phyloP scores from a whole-genome alignment of 78 protist genomes.

The Mastigamoeba balamuthi region DNA sequence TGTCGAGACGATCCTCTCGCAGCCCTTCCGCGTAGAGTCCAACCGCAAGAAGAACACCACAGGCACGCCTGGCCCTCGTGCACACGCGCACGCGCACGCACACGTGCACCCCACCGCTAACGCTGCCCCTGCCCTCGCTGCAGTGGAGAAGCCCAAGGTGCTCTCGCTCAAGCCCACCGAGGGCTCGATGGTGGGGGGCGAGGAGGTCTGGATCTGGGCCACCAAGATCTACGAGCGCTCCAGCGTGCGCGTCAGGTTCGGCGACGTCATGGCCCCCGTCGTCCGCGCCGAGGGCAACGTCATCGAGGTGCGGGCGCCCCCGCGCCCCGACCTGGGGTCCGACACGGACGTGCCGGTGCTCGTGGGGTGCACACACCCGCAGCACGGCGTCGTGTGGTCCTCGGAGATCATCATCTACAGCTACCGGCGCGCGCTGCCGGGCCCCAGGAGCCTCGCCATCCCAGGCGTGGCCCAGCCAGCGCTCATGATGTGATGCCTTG shows the following conservation, averaged over 20 bases:
- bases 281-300: not conserved
- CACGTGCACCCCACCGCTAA: too few species aligned
- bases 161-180: not conserved
- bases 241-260: not conserved
- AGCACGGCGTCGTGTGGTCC: not conserved
- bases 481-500: too few species aligned
- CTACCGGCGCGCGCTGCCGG: too few species aligned
- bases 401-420: not conserved
- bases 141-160: not conserved
- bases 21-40: not conserved
- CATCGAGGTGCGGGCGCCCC: not conserved
- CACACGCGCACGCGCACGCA: too few species aligned
- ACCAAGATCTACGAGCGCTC: not conserved
- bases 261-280: not conserved
- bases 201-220: not conserved
- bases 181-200: not conserved
- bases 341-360: not conserved
- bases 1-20: not conserved
- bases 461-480: too few species aligned
- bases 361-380: not conserved
- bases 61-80: too few species aligned
- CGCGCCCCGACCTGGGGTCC: too few species aligned
- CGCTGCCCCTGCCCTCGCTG: too few species aligned
- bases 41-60: not conserved
- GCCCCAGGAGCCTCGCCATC: too few species aligned